phyloP scores from a whole-genome alignment of 805 yeast genomes.

The Candida incommunis region DNA sequence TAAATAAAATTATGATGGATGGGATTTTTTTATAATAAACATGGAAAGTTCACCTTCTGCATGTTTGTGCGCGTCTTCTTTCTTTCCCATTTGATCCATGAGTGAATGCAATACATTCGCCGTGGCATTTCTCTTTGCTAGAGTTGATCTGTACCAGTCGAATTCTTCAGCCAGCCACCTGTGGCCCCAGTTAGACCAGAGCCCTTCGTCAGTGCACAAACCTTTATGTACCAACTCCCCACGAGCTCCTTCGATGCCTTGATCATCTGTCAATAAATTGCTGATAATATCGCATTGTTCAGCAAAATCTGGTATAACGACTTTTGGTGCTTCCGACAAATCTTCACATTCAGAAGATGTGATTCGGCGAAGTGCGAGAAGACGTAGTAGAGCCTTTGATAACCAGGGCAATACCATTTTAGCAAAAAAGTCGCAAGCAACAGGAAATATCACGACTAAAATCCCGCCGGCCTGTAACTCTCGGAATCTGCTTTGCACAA shows the following conservation, averaged over 20 bases:
- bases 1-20: too few relatives aligned
- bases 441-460: constrained; percentile 12
- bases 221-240: constrained; percentile 7
- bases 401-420: constrained; percentile 11
- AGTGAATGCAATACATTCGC: constrained; percentile 3
- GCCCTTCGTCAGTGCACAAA: constrained; percentile 2
- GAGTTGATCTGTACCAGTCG: constrained; percentile 9
- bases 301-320: constrained; percentile 6
- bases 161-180: constrained; percentile 13
- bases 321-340: constrained; percentile 11
- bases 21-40: constrained; percentile 8
- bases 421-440: constrained; percentile 10
- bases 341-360: constrained; percentile 13
- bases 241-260: too few relatives aligned
- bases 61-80: constrained; percentile 3
- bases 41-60: constrained; percentile 6
- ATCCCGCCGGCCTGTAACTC: constrained; percentile 14
- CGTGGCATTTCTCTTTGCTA: background rate
- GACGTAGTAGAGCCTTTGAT: constrained; percentile 12
- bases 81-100: constrained; percentile 7
- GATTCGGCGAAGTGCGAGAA: constrained; percentile 14
- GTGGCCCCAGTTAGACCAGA: constrained; percentile 11
- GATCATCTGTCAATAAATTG: constrained; percentile 4
- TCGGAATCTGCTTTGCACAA: constrained; percentile 7
- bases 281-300: constrained; percentile 6